Percentiles rank a stretch among this genome's conserved stretches.
Evolutionary conservation across 768 basidiomycete genomes (phyloP).

Genomic region (Tremella yokohamensis): DNA sequence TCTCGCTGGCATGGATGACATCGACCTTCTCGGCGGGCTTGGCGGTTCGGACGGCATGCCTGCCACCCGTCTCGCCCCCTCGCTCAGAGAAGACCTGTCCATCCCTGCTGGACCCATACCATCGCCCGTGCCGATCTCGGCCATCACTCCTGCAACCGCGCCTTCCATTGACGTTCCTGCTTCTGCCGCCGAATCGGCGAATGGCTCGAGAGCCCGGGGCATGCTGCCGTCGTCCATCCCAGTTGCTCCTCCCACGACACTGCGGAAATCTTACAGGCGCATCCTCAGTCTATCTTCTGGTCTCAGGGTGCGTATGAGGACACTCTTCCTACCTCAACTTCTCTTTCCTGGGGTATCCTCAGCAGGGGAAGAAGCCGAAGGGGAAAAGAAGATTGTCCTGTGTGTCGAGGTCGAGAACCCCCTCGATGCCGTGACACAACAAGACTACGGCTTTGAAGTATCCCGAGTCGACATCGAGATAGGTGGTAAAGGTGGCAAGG

Average conservation of each 20-base stretch:
- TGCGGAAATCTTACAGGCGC: conserved; percentile 81
- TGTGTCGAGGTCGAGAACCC: conserved; percentile 87
- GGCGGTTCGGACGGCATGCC: conserved; percentile 59
- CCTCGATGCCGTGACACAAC: conserved; percentile 54
- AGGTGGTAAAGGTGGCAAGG: conserved; percentile 60
- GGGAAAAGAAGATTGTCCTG: conserved; percentile 81
- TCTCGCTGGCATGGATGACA: conserved; percentile 62
- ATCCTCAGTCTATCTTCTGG: conserved; percentile 74
- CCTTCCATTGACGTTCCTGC: conserved; percentile 57
- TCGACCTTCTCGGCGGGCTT: conserved; percentile 60
- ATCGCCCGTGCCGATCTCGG: conserved; percentile 46
- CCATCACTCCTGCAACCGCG: conserved; percentile 19
- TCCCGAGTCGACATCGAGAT: conserved; percentile 72
- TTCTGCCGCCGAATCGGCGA: conserved; percentile 53
- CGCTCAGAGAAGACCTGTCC: conserved; percentile 66
- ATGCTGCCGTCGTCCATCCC: conserved; percentile 35
- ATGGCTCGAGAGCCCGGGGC: conserved; percentile 22
- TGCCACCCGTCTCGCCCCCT: conserved; percentile 66
- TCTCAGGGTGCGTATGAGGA: conserved; percentile 88
- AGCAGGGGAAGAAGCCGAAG: conserved; percentile 57
- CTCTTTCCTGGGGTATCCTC: conserved; percentile 56
- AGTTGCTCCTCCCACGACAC: conserved; percentile 56
- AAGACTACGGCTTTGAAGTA: conserved; percentile 64
- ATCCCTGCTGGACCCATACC: conserved; percentile 56
- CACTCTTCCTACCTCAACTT: conserved; percentile 82